These are phyloP conservation scores for Collybiopsis confluens DNA, from an alignment of 768 basidiomycete species.

Conservation along the genomic window DNA sequence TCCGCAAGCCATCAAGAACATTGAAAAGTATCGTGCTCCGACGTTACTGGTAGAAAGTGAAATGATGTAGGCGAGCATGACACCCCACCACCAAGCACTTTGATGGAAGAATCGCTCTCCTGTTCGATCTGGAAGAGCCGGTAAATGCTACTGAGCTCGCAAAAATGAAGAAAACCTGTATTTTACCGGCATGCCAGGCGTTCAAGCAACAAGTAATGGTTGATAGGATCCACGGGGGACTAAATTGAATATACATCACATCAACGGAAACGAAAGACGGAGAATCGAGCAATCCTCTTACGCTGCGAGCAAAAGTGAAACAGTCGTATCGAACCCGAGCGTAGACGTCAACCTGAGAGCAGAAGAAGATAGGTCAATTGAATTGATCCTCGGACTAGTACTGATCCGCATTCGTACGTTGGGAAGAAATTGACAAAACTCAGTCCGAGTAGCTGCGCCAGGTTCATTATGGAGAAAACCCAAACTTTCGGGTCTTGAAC, in stretches of 20 bases:
- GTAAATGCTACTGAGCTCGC: not conserved
- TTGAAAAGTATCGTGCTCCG: conserved; percentile 36
- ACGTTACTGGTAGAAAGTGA: conserved; percentile 34
- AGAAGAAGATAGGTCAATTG: not conserved
- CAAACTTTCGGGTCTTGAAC: conserved; percentile 50
- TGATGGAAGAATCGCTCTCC: conserved; percentile 45
- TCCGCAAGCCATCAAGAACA: conserved; percentile 45
- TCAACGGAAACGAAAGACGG: not conserved
- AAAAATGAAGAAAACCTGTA: not conserved
- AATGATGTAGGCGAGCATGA: conserved; percentile 39
- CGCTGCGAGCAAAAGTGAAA: conserved; percentile 8
- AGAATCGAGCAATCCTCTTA: not conserved
- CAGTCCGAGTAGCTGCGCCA: conserved; percentile 47
- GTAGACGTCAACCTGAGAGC: conserved; percentile 3
- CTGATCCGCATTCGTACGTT: too few species aligned
- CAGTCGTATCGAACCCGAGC: conserved; percentile 4
- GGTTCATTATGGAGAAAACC: conserved; percentile 50
- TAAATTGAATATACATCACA: not conserved
- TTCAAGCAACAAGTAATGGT: conserved; percentile 5
- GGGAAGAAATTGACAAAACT: conserved; percentile 63
- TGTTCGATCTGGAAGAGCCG: conserved; percentile 29
- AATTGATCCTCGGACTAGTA: not conserved
- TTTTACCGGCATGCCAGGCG: conserved; percentile 10
- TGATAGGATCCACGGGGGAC: conserved; percentile 8
- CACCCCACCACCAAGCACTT: conserved; percentile 34